Evolutionary conservation across 2,329 filamentous ascomycete species (phyloP).

Genomic region (Phyllosticta citriasiana): DNA sequence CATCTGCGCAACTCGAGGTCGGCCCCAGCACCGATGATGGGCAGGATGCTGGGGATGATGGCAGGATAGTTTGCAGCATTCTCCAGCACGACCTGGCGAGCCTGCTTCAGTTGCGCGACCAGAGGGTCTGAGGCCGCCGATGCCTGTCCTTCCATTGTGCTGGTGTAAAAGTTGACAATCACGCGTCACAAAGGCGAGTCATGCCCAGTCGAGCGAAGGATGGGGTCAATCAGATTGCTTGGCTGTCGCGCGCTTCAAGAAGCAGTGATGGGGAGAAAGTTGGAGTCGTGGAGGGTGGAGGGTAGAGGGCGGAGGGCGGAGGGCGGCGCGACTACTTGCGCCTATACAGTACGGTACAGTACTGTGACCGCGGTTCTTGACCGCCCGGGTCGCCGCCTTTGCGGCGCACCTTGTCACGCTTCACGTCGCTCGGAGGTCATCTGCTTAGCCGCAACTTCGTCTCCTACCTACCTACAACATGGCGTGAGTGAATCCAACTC

Average conservation of each 20-base stretch:
- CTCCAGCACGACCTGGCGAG: slow-evolving; percentile 77
- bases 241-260: background rate
- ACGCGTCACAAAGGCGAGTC: background rate
- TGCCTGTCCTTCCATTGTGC: background rate
- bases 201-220: background rate
- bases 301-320: background rate
- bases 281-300: background rate
- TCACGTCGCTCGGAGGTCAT: background rate
- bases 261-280: background rate
- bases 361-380: background rate
- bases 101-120: slow-evolving; percentile 76
- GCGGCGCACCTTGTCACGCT: background rate
- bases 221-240: background rate
- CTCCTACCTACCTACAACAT: slow-evolving; percentile 1
- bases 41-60: slow-evolving; percentile 86
- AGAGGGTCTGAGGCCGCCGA: slow-evolving; percentile 11
- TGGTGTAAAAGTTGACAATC: background rate
- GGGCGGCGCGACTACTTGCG: background rate
- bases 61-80: slow-evolving; percentile 84
- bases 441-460: background rate
- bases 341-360: too few relatives aligned
- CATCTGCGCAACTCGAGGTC: slow-evolving; percentile 76
- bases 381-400: background rate
- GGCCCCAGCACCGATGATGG: slow-evolving; percentile 65
- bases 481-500: slow-evolving; percentile 3